A percentile compares a stretch with the other conserved stretches of the same genome.
Evolutionary conservation across 306 rosid genomes (phyloP).

Genomic region (Fagus crenata): DNA sequence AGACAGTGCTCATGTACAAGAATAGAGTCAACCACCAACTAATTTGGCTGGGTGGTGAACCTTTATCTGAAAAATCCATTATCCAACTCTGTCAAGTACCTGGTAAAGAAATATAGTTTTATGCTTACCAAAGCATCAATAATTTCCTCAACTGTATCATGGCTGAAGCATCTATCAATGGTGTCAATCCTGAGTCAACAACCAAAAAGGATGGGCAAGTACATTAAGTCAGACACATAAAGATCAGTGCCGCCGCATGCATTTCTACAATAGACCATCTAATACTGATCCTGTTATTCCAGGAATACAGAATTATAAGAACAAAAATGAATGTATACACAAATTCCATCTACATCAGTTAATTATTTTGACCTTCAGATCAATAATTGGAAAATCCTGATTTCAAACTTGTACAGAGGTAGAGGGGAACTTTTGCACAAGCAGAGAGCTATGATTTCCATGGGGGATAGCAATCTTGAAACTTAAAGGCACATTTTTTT

Average conservation of each 20-base stretch:
- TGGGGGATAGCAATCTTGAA: background rate
- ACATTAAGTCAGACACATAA: constrained; percentile 15
- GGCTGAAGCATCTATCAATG: constrained; percentile 75
- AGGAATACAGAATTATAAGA: background rate
- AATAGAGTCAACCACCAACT: background rate
- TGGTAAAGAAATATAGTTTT: background rate
- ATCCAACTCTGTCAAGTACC: background rate
- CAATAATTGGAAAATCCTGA: background rate
- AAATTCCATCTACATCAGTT: background rate
- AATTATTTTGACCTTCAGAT: background rate
- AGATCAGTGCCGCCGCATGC: background rate
- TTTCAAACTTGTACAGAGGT: background rate
- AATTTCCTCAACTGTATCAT: constrained; percentile 88
- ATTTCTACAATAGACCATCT: background rate
- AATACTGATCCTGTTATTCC: background rate
- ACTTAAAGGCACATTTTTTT: background rate
- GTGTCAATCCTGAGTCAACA: constrained; percentile 59
- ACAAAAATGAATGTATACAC: background rate
- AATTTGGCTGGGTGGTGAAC: background rate
- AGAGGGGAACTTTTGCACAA: background rate
- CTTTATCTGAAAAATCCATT: background rate
- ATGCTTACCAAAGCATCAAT: constrained; percentile 83
- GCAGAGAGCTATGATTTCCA: background rate
- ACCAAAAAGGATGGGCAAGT: constrained; percentile 9
- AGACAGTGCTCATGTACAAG: background rate